Evolutionary conservation across 805 yeast species (phyloP), one percentile per base, ranked within the genome.

Genomic region (Zygotorulaspora florentina): DNA sequence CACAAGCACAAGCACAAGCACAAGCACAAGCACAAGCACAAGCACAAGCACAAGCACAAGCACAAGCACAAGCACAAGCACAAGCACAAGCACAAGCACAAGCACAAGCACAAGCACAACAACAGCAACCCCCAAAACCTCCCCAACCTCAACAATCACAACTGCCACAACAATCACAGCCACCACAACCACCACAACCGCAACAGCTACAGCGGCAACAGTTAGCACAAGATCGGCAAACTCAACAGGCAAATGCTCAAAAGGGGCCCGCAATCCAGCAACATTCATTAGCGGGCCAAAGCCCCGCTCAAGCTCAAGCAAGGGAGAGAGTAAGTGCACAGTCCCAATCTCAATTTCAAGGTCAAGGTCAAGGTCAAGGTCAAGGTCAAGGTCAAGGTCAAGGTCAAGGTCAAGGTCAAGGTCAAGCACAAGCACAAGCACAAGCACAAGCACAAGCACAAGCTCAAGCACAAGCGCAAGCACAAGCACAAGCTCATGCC

Each of bases 301-400:
- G 39, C 33, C 23, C 33, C 18, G 67, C 63, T 10, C 71, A 64
- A 40, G 49, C 52, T 17, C 58, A 57, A 33, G 54, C 54, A n/a
- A 20, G 25, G 25, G 25, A 20, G 7, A 20, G 25, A 20, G 25
- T 7, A 20, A 20, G 25, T 5, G 4, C 25, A 20, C 25, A 20
- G 25, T 4, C 25, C 7, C 7, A 5, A 20, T 20, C 4, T 20
- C 25, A 20, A 20, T 4, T 5, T 29, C 33, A 29, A 29, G 15
- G 8, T 29, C 33, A 29, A 29, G 33, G 33, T 29, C 44, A 44
- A 36, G 42, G 39, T 6, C 43, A 38, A 26, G 42, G 39, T 10
- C 42, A 43, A 29, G 42, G 39, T 10, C 37, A 34, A 35, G 48
- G 26, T 15, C 39, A 31, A 23, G 25, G 30, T 29, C 36, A 38